Base-by-base conservation (phyloP, 768 basidiomycete species). In the Hygrocybe punicea region DNA sequence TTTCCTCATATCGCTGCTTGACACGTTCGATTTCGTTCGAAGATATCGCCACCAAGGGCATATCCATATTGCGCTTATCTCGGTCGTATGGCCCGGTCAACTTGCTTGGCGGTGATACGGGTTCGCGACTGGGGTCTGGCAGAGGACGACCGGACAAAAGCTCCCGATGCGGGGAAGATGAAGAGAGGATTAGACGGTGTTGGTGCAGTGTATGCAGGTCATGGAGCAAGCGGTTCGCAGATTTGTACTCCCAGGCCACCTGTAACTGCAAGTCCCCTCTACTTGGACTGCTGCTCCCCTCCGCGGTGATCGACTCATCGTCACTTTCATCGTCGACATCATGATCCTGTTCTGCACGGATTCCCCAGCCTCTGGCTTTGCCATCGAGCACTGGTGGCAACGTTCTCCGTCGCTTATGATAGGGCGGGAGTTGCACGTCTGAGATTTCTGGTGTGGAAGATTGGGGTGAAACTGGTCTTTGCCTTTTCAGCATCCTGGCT, bases 121-220 rank as follows among this genome's bases (percentile, higher is more conserved):
- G 39, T 42, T 16, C 5, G 39, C 14, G 19, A 19, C 14, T 14
- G 14, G 16, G 19, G 39, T 19, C 16, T 14, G 14, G 11, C 4
- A 42, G 40, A 42, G 3, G 11, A 47, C 6, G 13, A 14, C 19
- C 19, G 35, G 45, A 37, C 25, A 16, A 34, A 35, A 42, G 60
- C 49, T 51, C 17, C 34, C 21, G 13, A 44, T 48, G 42, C 4
- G 16, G 24, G 10, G 42, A 21, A 2, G 47, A 33, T 25, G 35
- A 47, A 17, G 36, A 37, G n/a, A 52, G 16, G 33, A 84, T 57
- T 34, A 83, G 72, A 50, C 87, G 78, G 63, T 88, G 85, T 53
- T 86, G 82, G 61, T 87, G 79, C 21, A 85, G 76, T 37, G 82
- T 76, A 62, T 91, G 89, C 51, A 91, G 67, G 63, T 90, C 84